Percentiles rank a stretch among this genome's conserved stretches.
Conservation (phyloP, 2,329 filamentous ascomycete species). For the Exophiala oligosperma region DNA sequence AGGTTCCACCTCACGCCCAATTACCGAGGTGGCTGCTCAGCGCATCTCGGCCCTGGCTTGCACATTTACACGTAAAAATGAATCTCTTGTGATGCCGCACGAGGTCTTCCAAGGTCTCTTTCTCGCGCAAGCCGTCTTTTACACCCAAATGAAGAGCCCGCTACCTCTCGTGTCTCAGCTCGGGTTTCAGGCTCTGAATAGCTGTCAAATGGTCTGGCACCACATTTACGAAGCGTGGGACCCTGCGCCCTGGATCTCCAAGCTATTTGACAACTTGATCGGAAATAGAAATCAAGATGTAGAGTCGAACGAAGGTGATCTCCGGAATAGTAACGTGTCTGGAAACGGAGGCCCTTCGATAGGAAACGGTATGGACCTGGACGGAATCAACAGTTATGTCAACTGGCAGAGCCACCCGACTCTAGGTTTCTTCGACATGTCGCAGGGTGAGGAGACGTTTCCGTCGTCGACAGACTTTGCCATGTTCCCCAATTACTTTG, state of each 20-base stretch:
- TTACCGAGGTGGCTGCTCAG: constrained; percentile 7
- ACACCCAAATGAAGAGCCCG: constrained; percentile 10
- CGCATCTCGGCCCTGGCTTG: constrained; percentile 6
- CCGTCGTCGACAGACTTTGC: constrained; percentile 7
- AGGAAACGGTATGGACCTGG: constrained; percentile 3
- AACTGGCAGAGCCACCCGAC: constrained; percentile 11
- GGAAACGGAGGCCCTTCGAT: not conserved
- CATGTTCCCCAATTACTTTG: constrained; percentile 9
- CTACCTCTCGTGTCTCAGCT: not conserved
- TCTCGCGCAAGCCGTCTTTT: constrained; percentile 12
- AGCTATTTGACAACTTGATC: constrained; percentile 14
- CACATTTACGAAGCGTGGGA: constrained; percentile 8
- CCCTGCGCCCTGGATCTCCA: constrained; percentile 7
- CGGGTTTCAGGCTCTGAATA: constrained; percentile 5
- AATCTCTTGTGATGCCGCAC: constrained; percentile 8
- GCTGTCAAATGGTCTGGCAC: constrained; percentile 10
- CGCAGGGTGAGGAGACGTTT: constrained; percentile 8
- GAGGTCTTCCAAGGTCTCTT: constrained; percentile 14
- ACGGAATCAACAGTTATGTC: constrained; percentile 5
- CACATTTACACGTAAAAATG: constrained; percentile 2
- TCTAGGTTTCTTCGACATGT: constrained; percentile 10
- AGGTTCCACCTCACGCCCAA: not conserved
- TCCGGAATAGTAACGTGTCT: not conserved
- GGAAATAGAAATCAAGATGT: not conserved
- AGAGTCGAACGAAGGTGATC: too few relatives aligned